Percentiles rank a stretch among this genome's conserved stretches.
Conservation (phyloP, 768 basidiomycete genomes). For the Lyophyllum shimeji region DNA sequence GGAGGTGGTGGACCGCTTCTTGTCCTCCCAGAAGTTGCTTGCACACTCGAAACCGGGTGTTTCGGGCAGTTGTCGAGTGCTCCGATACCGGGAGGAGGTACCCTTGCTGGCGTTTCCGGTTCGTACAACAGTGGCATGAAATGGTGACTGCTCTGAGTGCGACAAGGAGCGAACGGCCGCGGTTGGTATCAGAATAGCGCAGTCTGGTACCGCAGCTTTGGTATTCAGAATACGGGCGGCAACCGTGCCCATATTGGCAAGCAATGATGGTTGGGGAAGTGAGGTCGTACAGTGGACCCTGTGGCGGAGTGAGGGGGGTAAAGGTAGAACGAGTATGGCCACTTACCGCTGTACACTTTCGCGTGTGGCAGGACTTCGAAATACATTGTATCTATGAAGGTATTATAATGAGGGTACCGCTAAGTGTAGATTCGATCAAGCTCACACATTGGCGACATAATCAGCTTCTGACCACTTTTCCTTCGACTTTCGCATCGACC, state of each 20-base stretch:
- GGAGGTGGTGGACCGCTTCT: slow-evolving; percentile 48
- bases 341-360: slow-evolving; percentile 41
- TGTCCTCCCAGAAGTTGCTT: slow-evolving; percentile 60
- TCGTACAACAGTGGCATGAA: slow-evolving; percentile 33
- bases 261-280: slow-evolving; percentile 42
- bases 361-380: slow-evolving; percentile 45
- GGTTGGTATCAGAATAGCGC: slow-evolving; percentile 45
- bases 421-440: background rate
- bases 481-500: slow-evolving; percentile 40
- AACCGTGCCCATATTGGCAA: slow-evolving; percentile 24
- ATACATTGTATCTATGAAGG: slow-evolving; percentile 41
- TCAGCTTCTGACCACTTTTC: slow-evolving; percentile 57
- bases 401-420: background rate
- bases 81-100: slow-evolving; percentile 51
- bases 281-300: slow-evolving; percentile 50
- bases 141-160: slow-evolving; percentile 42
- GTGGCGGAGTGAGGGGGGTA: background rate
- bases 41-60: slow-evolving; percentile 50
- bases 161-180: slow-evolving; percentile 39
- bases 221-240: slow-evolving; percentile 35
- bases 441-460: slow-evolving; percentile 54
- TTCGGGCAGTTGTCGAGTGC: slow-evolving; percentile 48
- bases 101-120: slow-evolving; percentile 37
- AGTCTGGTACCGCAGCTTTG: slow-evolving; percentile 49
- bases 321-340: background rate